Evolutionary conservation across 2,329 filamentous ascomycete genomes (phyloP), one percentile per base, ranked within the genome.

Genomic region (Clarireedia sp.): DNA sequence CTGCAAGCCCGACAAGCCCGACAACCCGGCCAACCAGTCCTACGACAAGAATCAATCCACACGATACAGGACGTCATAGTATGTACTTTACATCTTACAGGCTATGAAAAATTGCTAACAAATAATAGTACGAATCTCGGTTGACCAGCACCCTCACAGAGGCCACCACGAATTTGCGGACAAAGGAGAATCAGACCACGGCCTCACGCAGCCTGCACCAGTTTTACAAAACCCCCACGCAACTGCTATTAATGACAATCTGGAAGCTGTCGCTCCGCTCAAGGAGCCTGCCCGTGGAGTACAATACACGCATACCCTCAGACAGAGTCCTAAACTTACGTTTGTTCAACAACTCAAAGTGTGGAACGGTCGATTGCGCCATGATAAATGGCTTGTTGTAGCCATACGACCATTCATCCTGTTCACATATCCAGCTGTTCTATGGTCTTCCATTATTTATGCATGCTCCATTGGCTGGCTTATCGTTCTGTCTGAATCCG

Each of bases 381-480:
- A 83, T 14, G 90, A 95, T 65, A 86, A 76, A 9, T 97, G 91
- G 90, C 70, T 86, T 68, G 86, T 84, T 58, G 89, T 89, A 17
- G 85, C 87, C 54, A 44, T 86, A 5, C 80, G 92, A 1, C 94
- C 92, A 0, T 89, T 97, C 59, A 82, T 96, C 47, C 78, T 97
- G 1, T 95, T 86, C 64, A 81, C 86, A 1, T 96, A 97, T 66
- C 94, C 94, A 0, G 82, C 88, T 0, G 87, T 97, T 1, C 78
- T 96, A 8, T 97, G 91, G 92, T 92, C 89, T 5, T 76, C 90
- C 0, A 76, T 87, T 0, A 82, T 96, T 3, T 97, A 97, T 68
- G 77, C 90, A 0, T 85, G 94, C 63, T 94, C 90, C 0, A 81
- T 97, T 6, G 92, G 92, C 38, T 97, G 92, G 94, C 78, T 97